Conservation (phyloP, 139 green algal genomes). For the Chlamydomonas sp. region DNA sequence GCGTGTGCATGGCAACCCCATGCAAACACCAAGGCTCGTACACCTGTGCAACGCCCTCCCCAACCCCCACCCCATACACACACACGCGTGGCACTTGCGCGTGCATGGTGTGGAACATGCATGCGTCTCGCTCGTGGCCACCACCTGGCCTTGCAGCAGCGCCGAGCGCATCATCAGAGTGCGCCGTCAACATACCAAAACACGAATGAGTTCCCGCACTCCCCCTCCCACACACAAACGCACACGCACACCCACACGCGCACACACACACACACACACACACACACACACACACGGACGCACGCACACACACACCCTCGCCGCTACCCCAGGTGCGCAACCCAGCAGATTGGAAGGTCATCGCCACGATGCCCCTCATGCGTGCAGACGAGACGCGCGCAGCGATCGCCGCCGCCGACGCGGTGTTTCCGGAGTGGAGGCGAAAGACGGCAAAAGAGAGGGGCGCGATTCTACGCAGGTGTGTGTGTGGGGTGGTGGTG, state of each 20-base stretch:
- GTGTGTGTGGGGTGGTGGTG: constrained; percentile 11
- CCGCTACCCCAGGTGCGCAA: constrained; percentile 56
- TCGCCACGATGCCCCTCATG: constrained; percentile 56
- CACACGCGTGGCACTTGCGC: too few species aligned
- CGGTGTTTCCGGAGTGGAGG: constrained; percentile 57
- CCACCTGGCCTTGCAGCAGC: too few species aligned
- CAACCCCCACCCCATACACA: background rate
- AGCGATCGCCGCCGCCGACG: constrained; percentile 59
- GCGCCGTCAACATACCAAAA: background rate
- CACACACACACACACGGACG: background rate
- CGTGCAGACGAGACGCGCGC: constrained; percentile 46
- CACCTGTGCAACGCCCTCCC: background rate
- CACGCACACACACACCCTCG: background rate
- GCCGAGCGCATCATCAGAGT: background rate
- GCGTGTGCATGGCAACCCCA: background rate
- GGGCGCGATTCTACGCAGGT: constrained; percentile 49
- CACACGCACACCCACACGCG: background rate
- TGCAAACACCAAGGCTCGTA: background rate
- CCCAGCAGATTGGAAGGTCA: constrained; percentile 60
- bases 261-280: background rate
- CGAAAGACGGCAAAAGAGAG: constrained; percentile 53
- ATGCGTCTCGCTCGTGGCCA: too few species aligned
- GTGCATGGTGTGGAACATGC: too few species aligned
- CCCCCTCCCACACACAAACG: background rate
- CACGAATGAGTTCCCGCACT: background rate